Base-by-base conservation (phyloP, 169 alveolate species). In the Toxoplasma gondii region DNA sequence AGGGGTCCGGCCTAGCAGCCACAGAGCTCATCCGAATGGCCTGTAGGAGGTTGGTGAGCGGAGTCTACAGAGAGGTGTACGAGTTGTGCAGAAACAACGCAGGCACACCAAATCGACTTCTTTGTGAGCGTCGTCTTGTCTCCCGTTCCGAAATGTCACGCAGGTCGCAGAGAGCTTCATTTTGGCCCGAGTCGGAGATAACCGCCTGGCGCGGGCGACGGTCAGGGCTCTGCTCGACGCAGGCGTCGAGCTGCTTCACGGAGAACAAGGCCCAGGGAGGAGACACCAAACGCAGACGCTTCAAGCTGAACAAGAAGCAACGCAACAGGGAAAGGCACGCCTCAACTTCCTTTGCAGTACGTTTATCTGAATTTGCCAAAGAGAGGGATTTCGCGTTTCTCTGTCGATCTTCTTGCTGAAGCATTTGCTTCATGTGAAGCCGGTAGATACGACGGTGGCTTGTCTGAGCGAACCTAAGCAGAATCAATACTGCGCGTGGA, bases 151-250 rank as follows among this genome's bases (percentile, higher is more conserved):
- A 4, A 12, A 7, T 49, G 22, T 12, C 82, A 36, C 70, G 94
- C 94, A 91, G 94, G 94, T 83, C 17, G 94, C 54, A 54, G 84
- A 70, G 94, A 54, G 84, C 34, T 91, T 91, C 84, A 80, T 91
- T 41, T 54, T 91, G 53, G 94, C 94, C 0, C 94, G 94, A 19
- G 91, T 91, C 31, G 94, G 94, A 80, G 81, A 78, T 36, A 91
- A 58, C 36, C 88, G 82, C 34, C 94, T 91, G 1, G 91, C 70
- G 80, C 88, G 70, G 53, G 94, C 94, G 41, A 91, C 94, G 39
- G 84, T 78, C 49, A 74, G 88, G n/a, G 94, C 91, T 7, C 58
- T 78, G 44, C 88, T 91, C 70, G 88, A 91, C 43, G 94, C 70
- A 2, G 88, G 83, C 58, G 90, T 82, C 36, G 44, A 82, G 90